These are phyloP conservation scores for Agastache rugosa DNA, from an alignment of 257 asterid genomes.

Conservation along the genomic window DNA sequence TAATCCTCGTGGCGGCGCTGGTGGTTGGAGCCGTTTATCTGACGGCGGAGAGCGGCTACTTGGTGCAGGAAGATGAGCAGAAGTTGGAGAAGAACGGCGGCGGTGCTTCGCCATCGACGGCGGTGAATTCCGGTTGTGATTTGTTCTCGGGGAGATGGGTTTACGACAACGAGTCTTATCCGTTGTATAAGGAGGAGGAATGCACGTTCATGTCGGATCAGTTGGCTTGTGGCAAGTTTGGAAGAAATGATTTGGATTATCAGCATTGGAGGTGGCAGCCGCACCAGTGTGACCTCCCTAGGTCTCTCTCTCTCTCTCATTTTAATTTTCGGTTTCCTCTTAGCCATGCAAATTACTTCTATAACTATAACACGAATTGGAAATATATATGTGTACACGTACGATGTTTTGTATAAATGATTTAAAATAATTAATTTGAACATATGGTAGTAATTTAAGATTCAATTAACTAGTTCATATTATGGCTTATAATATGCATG, in stretches of 20 bases:
- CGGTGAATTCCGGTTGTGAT: slow-evolving; percentile 54
- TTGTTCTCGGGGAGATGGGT: slow-evolving; percentile 89
- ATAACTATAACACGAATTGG: neutral
- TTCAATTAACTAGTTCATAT: no score
- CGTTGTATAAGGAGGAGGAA: slow-evolving; percentile 72
- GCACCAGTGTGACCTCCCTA: slow-evolving; percentile 60
- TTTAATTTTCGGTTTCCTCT: neutral
- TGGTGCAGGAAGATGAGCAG: slow-evolving; percentile 39
- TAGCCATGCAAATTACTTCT: neutral
- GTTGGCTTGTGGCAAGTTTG: slow-evolving; percentile 83
- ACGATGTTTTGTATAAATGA: no score
- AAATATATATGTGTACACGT: no score
- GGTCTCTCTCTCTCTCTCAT: slow-evolving; percentile 34
- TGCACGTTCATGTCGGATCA: slow-evolving; percentile 96
- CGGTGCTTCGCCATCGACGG: neutral
- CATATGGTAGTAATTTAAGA: no score
- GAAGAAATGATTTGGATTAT: slow-evolving; percentile 62
- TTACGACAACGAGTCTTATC: slow-evolving; percentile 66
- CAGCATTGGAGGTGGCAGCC: slow-evolving; percentile 97
- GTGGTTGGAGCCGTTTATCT: slow-evolving; percentile 65
- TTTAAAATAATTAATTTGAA: no score
- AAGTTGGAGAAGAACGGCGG: neutral
- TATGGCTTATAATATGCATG: no score
- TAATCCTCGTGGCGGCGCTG: slow-evolving; percentile 52
- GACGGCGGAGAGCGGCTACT: slow-evolving; percentile 59